Conservation (phyloP, 106 monocot species). For the Dendrobium officinale region DNA sequence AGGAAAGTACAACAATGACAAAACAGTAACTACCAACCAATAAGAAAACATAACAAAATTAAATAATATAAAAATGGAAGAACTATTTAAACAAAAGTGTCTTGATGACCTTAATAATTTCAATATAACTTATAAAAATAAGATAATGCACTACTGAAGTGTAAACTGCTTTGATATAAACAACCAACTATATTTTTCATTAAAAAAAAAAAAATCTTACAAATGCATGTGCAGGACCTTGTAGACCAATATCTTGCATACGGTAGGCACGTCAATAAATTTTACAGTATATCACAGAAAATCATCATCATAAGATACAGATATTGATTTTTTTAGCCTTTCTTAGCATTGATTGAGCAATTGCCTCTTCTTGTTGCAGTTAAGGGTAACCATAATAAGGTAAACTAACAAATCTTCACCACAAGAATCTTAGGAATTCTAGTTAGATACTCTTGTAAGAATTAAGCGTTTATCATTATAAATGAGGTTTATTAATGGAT, state of each 20-base stretch:
- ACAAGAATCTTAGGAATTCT: background rate
- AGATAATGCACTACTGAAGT: background rate
- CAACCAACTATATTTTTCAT: background rate
- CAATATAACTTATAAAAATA: background rate
- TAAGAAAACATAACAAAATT: too few species aligned
- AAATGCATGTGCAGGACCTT: background rate
- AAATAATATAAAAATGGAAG: too few species aligned
- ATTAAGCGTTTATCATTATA: background rate
- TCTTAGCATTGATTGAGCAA: background rate
- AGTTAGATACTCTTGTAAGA: background rate
- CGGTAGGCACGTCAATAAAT: background rate
- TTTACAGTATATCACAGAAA: constrained; percentile 4
- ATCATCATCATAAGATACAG: background rate
- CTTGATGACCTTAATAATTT: too few species aligned
- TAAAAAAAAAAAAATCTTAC: background rate
- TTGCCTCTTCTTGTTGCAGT: background rate
- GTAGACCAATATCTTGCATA: background rate
- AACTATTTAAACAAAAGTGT: too few species aligned
- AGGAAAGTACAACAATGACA: too few species aligned
- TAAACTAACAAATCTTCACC: background rate
- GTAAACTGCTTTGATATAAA: background rate
- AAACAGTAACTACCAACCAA: too few species aligned
- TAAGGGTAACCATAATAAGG: background rate
- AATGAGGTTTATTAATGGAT: background rate
- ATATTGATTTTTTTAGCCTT: background rate